Conservation (phyloP, 2,329 filamentous ascomycete genomes). For the Colletotrichum sp. region DNA sequence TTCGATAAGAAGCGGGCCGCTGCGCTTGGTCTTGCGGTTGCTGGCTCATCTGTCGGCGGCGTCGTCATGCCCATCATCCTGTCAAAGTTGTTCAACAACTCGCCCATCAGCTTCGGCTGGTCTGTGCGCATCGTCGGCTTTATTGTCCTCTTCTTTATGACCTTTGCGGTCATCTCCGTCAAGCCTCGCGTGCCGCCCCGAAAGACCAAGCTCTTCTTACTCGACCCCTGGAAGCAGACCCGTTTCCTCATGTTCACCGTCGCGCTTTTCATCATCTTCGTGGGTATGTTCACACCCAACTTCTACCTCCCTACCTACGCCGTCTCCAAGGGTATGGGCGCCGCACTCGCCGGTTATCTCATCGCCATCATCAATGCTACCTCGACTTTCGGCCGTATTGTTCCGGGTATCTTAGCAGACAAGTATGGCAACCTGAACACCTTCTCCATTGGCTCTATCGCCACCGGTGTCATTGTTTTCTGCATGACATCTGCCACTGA, state of each 20-base stretch:
- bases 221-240: slow-evolving; percentile 36
- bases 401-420: slow-evolving; percentile 65
- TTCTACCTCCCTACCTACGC: slow-evolving; percentile 69
- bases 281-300: slow-evolving; percentile 59
- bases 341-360: slow-evolving; percentile 68
- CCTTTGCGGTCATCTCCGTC: slow-evolving; percentile 41
- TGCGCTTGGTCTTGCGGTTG: slow-evolving; percentile 49
- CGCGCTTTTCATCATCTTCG: slow-evolving; percentile 42
- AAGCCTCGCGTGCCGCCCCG: slow-evolving; percentile 38
- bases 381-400: slow-evolving; percentile 62
- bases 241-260: slow-evolving; percentile 32
- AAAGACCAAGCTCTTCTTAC: slow-evolving; percentile 42
- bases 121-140: slow-evolving; percentile 57
- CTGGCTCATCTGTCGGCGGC: slow-evolving; percentile 56
- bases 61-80: slow-evolving; percentile 55
- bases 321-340: slow-evolving; percentile 53
- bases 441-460: slow-evolving; percentile 26
- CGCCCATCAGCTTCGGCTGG: slow-evolving; percentile 54
- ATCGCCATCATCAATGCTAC: slow-evolving; percentile 71
- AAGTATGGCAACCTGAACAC: slow-evolving; percentile 60
- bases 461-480: background rate
- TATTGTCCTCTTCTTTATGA: slow-evolving; percentile 47
- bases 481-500: background rate
- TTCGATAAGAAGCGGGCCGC: slow-evolving; percentile 51
- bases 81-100: slow-evolving; percentile 51